Evolutionary conservation across 148 eudicot genomes (phyloP).

Genomic region (Amaranthus cruentus): DNA sequence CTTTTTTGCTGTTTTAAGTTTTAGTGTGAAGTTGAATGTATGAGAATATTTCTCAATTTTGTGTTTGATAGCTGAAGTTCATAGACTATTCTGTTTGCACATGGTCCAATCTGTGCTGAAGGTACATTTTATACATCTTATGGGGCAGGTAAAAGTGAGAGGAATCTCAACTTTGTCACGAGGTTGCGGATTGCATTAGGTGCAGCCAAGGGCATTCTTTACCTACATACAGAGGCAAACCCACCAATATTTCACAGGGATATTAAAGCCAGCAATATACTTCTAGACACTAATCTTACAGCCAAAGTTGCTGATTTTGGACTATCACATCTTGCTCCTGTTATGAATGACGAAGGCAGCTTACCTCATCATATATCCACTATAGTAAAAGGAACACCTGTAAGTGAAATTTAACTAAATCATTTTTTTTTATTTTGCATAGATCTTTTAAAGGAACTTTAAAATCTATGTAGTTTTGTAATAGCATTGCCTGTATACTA

Average conservation of each 20-base stretch:
- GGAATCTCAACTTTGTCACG: slow-evolving; percentile 47
- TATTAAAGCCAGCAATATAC: slow-evolving; percentile 83
- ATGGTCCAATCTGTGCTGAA: neutral
- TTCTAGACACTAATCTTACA: slow-evolving; percentile 49
- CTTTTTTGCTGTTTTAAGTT: neutral
- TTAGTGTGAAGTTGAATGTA: too few relatives aligned
- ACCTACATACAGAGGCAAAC: slow-evolving; percentile 85
- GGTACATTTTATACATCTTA: neutral
- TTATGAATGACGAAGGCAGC: slow-evolving; percentile 46
- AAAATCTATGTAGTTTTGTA: neutral
- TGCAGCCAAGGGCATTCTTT: slow-evolving; percentile 76
- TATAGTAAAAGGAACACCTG: slow-evolving; percentile 89
- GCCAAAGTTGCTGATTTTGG: slow-evolving; percentile 95
- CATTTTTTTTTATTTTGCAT: neutral
- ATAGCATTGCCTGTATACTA: neutral
- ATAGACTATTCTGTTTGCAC: too few relatives aligned
- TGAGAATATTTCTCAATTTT: too few relatives aligned
- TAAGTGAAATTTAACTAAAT: slow-evolving; percentile 30
- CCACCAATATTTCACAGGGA: slow-evolving; percentile 94
- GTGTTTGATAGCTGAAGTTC: too few relatives aligned
- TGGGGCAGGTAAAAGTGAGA: slow-evolving; percentile 46
- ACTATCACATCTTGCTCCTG: slow-evolving; percentile 73
- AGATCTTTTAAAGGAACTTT: neutral
- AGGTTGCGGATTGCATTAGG: slow-evolving; percentile 75
- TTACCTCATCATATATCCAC: slow-evolving; percentile 55